These are phyloP conservation scores for Arthrobotrys iridis DNA, from an alignment of 2,329 filamentous ascomycete genomes.

Conservation along the genomic window DNA sequence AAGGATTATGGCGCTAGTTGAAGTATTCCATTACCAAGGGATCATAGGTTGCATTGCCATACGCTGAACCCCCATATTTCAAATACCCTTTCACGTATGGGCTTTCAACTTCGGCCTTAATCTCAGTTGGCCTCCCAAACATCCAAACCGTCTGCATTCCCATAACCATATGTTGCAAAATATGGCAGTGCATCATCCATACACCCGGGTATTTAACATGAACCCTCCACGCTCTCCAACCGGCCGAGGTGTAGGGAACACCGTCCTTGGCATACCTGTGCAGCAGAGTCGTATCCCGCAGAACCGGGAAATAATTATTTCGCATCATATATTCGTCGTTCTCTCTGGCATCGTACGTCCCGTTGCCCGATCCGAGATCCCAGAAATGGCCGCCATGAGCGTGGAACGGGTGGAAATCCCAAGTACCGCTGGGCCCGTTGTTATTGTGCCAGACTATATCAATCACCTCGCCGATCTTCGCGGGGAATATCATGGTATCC, in stretches of 20 bases:
- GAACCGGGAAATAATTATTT: slow-evolving; percentile 61
- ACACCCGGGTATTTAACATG: slow-evolving; percentile 67
- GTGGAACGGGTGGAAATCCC: slow-evolving; percentile 68
- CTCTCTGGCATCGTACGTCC: slow-evolving; percentile 65
- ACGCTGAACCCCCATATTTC: slow-evolving; percentile 64
- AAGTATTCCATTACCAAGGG: slow-evolving; percentile 58
- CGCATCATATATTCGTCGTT: slow-evolving; percentile 64
- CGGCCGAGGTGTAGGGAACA: slow-evolving; percentile 62
- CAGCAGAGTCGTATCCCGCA: slow-evolving; percentile 67
- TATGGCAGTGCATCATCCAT: slow-evolving; percentile 73
- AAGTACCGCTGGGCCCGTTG: slow-evolving; percentile 59
- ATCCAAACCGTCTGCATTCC: slow-evolving; percentile 65
- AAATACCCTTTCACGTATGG: slow-evolving; percentile 63
- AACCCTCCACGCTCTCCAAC: slow-evolving; percentile 72
- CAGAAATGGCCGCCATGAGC: slow-evolving; percentile 68
- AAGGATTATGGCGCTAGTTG: neutral
- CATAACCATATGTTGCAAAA: slow-evolving; percentile 70
- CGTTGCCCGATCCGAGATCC: slow-evolving; percentile 68
- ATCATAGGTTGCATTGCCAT: slow-evolving; percentile 62
- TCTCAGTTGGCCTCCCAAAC: slow-evolving; percentile 62
- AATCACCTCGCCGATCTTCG: slow-evolving; percentile 68
- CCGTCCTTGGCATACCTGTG: slow-evolving; percentile 66
- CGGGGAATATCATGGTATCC: slow-evolving; percentile 65
- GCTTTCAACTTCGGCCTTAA: slow-evolving; percentile 60
- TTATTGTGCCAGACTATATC: slow-evolving; percentile 67